Evolutionary conservation across 352 stramenopile species (phyloP).

Genomic region (Globisporangium nodosum): DNA sequence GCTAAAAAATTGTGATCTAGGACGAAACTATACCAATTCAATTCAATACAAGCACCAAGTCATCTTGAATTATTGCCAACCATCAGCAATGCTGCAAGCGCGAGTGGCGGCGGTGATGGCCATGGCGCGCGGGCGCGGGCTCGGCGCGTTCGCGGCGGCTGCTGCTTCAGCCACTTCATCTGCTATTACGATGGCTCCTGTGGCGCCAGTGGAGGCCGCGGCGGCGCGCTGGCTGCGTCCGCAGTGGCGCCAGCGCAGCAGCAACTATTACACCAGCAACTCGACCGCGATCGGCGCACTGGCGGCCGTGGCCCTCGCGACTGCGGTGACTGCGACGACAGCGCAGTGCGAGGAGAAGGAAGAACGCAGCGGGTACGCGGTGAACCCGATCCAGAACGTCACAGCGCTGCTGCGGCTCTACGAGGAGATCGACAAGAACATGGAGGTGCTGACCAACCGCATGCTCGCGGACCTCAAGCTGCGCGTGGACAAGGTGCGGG

Average conservation of each 20-base stretch:
- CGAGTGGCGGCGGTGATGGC: background rate
- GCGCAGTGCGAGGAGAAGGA: conserved; percentile 21
- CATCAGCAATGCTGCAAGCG: background rate
- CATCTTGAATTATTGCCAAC: too few species aligned
- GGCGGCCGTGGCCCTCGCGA: conserved; percentile 11
- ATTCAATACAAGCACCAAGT: too few species aligned
- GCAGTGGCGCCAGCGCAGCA: conserved; percentile 1
- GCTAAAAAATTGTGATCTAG: too few species aligned
- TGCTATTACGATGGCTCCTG: background rate
- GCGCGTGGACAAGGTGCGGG: conserved; percentile 26
- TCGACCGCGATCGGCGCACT: background rate
- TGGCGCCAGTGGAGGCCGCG: background rate
- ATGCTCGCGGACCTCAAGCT: conserved; percentile 65
- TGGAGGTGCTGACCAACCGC: conserved; percentile 64
- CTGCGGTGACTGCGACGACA: background rate
- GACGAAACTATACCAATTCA: too few species aligned
- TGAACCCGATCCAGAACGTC: conserved; percentile 72
- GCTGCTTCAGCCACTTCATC: background rate
- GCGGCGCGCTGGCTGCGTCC: conserved; percentile 5
- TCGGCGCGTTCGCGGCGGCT: background rate
- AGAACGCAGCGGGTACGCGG: conserved; percentile 26
- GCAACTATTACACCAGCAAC: background rate
- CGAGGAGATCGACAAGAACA: conserved; percentile 83
- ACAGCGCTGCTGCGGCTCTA: conserved; percentile 65
- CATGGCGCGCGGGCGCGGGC: too few species aligned